Evolutionary conservation across 768 basidiomycete genomes (phyloP), one percentile per base, ranked within the genome.

Genomic region (Auricularia auricula-judae): DNA sequence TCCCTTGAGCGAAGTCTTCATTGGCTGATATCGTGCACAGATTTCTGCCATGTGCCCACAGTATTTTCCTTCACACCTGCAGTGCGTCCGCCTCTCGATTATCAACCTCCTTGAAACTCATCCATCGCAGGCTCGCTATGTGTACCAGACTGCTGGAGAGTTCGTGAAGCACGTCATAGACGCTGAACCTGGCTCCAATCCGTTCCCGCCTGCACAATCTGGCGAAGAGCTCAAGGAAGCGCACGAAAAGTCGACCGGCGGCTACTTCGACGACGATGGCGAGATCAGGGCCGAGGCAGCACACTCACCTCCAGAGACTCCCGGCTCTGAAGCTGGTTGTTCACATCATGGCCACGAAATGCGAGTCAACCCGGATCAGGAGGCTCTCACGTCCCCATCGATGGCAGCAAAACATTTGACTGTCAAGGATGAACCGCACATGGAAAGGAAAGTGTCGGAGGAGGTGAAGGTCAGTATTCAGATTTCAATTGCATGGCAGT

Each of bases 111-210:
- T 1, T 88, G 29, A 47, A 61, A 44, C 12, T 39, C 23, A 66
- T 16, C 29, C 29, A 2, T 29, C 29, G 88, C 47, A 86, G 2
- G 89, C 82, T 7, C 91, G 91, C 70, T 92, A 81, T 68, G 91
- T 88, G 70, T 89, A 86, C 74, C 34, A 66, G 3, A 86, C 91
- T 61, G 88, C 90, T 21, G 47, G 47, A 16, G 78, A 76, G 7
- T 92, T 92, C 72, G 80, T 77, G 67, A 87, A 84, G 69, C 78
- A 86, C 61, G 82, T 87, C 23, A 89, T 86, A 0, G 83, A 71
- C 35, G 47, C 14, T 1, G 47, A 21, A 18, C 47, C 14, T 21
- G 21, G 47, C 16, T 18, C 18, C 7, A 21, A 51, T 18, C 47
- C 47, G 10, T 51, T 51, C 47, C 47, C 47, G 8, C 47, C 47